phyloP scores from a whole-genome alignment of 345 rosid species.

The Eucalyptus regnans region DNA sequence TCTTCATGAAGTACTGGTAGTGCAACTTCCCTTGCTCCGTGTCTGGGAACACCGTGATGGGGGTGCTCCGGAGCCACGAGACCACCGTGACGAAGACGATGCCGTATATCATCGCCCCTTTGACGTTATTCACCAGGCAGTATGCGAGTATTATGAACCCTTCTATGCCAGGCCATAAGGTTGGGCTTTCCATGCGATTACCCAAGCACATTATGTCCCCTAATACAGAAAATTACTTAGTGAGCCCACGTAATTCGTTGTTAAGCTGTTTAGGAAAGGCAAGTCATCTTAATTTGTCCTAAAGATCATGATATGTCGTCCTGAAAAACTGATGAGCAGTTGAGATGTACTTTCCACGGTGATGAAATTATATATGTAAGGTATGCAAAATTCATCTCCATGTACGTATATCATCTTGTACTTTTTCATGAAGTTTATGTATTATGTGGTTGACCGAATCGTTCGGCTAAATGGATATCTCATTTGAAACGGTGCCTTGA shows the following conservation, averaged over 20 bases:
- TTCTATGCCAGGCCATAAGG: slow-evolving; percentile 68
- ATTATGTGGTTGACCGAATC: background rate
- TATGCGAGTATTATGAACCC: slow-evolving; percentile 83
- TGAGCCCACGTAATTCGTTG: no score
- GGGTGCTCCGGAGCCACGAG: slow-evolving; percentile 73
- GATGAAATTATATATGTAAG: no score
- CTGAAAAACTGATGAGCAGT: fast-evolving
- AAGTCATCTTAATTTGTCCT: background rate
- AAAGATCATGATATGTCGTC: background rate
- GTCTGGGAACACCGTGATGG: slow-evolving; percentile 62
- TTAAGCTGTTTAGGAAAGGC: background rate
- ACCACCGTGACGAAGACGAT: slow-evolving; percentile 67
- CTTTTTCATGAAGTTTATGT: no score
- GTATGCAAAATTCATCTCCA: no score
- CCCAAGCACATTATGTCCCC: slow-evolving; percentile 42
- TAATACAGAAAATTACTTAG: no score
- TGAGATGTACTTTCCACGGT: background rate
- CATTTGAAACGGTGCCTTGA: slow-evolving; percentile 48
- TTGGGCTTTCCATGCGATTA: slow-evolving; percentile 64
- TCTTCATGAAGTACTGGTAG: slow-evolving; percentile 55
- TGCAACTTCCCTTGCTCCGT: slow-evolving; percentile 46
- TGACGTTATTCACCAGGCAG: slow-evolving; percentile 54
- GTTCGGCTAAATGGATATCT: background rate
- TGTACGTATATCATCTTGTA: no score
- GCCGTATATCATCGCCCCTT: slow-evolving; percentile 85